phyloP scores from a whole-genome alignment of 2,329 filamentous ascomycete species.

The Whalleya microplaca region DNA sequence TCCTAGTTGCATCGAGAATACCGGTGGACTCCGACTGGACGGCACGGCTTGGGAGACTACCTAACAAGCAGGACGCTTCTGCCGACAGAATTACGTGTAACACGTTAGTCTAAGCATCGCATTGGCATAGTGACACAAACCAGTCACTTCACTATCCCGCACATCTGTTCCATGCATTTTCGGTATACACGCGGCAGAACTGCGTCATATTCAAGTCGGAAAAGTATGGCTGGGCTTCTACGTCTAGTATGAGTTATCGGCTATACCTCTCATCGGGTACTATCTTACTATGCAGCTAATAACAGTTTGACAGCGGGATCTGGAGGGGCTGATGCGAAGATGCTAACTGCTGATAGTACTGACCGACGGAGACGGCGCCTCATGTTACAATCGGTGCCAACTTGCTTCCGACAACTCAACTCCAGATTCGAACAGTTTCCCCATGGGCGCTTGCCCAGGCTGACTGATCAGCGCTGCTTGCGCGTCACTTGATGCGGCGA shows the following conservation, averaged over 20 bases:
- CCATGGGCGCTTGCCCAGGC: conserved; percentile 19
- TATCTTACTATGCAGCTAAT: not conserved
- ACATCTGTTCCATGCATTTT: conserved; percentile 20
- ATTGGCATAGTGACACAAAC: conserved; percentile 25
- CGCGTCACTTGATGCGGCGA: conserved; percentile 20
- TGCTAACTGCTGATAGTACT: no score
- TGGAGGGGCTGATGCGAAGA: no score
- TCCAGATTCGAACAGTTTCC: conserved; percentile 17
- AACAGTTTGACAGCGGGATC: no score
- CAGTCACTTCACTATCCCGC: conserved; percentile 12
- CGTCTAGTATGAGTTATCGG: no score
- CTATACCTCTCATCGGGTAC: not conserved
- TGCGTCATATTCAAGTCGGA: not conserved
- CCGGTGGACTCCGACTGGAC: conserved; percentile 5
- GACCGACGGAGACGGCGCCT: no score
- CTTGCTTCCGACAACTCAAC: not conserved
- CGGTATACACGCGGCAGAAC: not conserved
- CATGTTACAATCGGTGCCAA: conserved; percentile 5
- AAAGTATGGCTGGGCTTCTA: not conserved
- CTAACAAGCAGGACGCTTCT: conserved; percentile 6
- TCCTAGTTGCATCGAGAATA: not conserved
- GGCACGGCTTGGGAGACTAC: not conserved
- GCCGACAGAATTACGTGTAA: conserved; percentile 9
- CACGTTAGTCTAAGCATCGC: conserved; percentile 10
- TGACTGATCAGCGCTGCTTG: conserved; percentile 17